Base-by-base conservation (phyloP, 2,329 filamentous ascomycete species). In the Phaeosphaeria sp. region DNA sequence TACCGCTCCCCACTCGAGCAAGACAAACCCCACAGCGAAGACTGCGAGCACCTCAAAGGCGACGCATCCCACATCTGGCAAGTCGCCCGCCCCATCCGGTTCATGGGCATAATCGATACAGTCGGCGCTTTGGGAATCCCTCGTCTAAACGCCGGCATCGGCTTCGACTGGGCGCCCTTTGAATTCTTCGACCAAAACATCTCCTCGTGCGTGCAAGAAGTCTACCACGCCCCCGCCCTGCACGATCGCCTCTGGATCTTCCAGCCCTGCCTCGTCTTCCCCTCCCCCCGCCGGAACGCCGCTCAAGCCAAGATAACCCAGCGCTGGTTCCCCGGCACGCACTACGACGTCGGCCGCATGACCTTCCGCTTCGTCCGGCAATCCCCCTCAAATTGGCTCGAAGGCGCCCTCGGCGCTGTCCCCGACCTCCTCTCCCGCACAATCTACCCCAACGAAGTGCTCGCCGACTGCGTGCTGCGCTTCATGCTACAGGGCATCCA, bases 261-360 rank as follows among this genome's bases (percentile, higher is more conserved):
- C 47, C 71, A 74, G 40, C 74, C 74, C 1, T 76, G 73, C 45
- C 63, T 74, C 11, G 62, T 65, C 0, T 68, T 68, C 22, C 57
- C 67, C 20, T 56, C 56, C 49, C 21, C 58, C 0, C 57, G 56
- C 7, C 54, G 8, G 11, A 36, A 36, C 11, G 30, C 56, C 3
- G 59, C 55, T 1, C 64, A 61, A 18, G 53, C 65, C 0, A 40
- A 59, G 0, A 67, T 76, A 2, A 58, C 68, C 22, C 74, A 77
- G 49, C 60, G 55, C 22, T 77, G 74, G 75, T 76, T 77, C 30
- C 75, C 75, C 1, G 74, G 74, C 24, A 71, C 69, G n/a, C 75
- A 77, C 42, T 77, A 77, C 56, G 75, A 77, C 49, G 39, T 77
- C 18, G 74, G 75, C 1, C 68, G 74, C 17, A 72, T 76, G 58